These are phyloP conservation scores for Ascochyta lentis DNA, from an alignment of 2,329 filamentous ascomycete genomes.

Conservation along the genomic window DNA sequence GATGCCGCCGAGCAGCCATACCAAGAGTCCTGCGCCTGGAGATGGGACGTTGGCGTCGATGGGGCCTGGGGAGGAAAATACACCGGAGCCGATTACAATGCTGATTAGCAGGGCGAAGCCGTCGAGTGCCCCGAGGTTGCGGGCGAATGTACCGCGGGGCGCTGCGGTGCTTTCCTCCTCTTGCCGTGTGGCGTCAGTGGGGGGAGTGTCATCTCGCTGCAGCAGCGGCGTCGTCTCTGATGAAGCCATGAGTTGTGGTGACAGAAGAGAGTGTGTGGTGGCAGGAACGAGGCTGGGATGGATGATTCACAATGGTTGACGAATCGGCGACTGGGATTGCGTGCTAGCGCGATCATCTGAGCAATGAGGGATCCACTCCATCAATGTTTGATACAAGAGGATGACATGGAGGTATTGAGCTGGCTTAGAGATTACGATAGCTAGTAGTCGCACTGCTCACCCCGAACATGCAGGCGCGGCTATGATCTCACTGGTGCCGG, in stretches of 20 bases:
- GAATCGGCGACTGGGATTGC: conserved; percentile 13
- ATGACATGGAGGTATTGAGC: neutral
- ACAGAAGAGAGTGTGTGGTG: neutral
- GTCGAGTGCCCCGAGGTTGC: conserved; percentile 40
- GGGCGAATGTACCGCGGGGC: conserved; percentile 41
- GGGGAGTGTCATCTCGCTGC: conserved; percentile 15
- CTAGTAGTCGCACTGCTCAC: neutral
- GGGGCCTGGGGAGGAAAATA: conserved; percentile 69
- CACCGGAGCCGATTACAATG: conserved; percentile 70
- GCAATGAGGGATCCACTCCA: neutral
- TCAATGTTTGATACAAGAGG: neutral
- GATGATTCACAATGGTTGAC: conserved; percentile 9
- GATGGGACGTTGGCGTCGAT: conserved; percentile 70
- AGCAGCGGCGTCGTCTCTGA: conserved; percentile 36
- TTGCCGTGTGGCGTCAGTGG: conserved; percentile 16
- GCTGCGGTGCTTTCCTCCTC: conserved; percentile 19
- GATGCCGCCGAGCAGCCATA: conserved; percentile 68
- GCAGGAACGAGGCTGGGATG: conserved; percentile 5
- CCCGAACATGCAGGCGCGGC: neutral
- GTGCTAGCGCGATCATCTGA: conserved; percentile 15
- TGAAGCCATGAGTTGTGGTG: conserved; percentile 24
- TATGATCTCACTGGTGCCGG: conserved; percentile 3
- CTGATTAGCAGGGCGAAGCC: conserved; percentile 67
- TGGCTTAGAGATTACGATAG: neutral
- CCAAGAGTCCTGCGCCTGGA: conserved; percentile 62